Evolutionary conservation across 768 basidiomycete genomes (phyloP), one percentile per base, ranked within the genome.

Genomic region (Daedaleopsis sinensis): DNA sequence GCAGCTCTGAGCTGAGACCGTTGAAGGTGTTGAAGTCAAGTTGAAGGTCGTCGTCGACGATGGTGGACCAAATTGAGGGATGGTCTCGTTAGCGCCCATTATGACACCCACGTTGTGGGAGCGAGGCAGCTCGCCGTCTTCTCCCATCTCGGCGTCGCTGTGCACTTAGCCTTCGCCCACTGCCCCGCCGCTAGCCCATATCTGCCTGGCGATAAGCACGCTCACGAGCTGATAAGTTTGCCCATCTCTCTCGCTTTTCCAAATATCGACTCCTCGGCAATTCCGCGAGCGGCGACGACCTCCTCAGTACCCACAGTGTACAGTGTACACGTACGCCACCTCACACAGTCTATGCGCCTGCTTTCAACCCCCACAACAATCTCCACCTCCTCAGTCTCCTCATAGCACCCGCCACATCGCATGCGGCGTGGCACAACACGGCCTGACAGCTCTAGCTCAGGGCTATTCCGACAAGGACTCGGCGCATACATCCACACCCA

Each of bases 361-460:
- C 38, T 37, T 37, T 7, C 44, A 3, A 37, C 46, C 16, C 38
- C 42, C 32, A 15, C 58, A 19, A 16, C 24, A 19, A 16, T 47
- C 35, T 44, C 58, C 43, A 16, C 24, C n/a, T 19, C 48, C 35
- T 44, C 24, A 16, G 50, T 57, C 39, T 32, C 58, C n/a, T 50
- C 58, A 58, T 62, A 61, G 62, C 61, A 49, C 6, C 23, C 12
- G 21, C 47, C 11, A 49, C 47, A 49, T 49, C 47, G 64, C 57
- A 62, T 59, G 61, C 61, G 19, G 57, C 52, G 47, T 63, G 57
- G 64, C 67, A 36, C 38, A 55, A 42, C 53, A 51, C 62, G 55
- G 55, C 62, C 63, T 61, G 61, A 65, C 62, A 63, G 59, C 50
- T 50, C 35, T 64, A 63, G 59, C 50, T 50, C 35, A 37, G 42